A percentile compares a stretch with the other conserved stretches of the same genome.
Evolutionary conservation across 768 basidiomycete genomes (phyloP).

Genomic region (Lactarius evosmus): DNA sequence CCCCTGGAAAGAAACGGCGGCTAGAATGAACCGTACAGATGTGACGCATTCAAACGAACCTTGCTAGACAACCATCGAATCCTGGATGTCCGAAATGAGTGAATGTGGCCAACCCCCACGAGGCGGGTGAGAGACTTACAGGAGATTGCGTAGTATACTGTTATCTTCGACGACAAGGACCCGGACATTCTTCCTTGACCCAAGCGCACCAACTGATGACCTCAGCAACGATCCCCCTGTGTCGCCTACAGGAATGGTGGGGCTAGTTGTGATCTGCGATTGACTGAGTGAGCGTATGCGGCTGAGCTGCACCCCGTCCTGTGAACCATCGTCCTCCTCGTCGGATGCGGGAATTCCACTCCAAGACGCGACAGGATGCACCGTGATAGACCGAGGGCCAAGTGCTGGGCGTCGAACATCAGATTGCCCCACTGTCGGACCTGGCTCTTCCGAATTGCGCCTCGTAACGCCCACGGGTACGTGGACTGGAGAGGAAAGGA

Average conservation of each 20-base stretch:
- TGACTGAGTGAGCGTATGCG: conserved; percentile 23
- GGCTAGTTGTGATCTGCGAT: conserved; percentile 32
- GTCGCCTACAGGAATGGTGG: conserved; percentile 52
- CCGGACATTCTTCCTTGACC: conserved; percentile 46
- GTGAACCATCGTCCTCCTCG: conserved; percentile 37
- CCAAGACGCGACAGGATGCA: conserved; percentile 42
- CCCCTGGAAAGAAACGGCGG: conserved; percentile 42
- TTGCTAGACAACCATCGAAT: conserved; percentile 67
- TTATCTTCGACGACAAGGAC: conserved; percentile 93
- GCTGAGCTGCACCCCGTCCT: conserved; percentile 21
- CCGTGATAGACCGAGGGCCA: conserved; percentile 51
- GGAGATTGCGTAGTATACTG: conserved; percentile 72
- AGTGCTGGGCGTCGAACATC: conserved; percentile 47
- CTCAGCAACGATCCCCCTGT: conserved; percentile 66
- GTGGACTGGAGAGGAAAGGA: neutral
- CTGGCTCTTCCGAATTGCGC: conserved; percentile 49
- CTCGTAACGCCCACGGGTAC: conserved; percentile 30
- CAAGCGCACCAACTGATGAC: conserved; percentile 56
- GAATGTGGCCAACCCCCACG: conserved; percentile 5
- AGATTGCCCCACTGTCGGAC: neutral
- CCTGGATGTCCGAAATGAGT: conserved; percentile 36
- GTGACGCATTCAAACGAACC: conserved; percentile 25
- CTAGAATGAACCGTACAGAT: neutral
- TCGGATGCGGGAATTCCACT: conserved; percentile 35
- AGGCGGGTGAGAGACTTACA: conserved; percentile 49